Conservation (phyloP, 2,329 filamentous ascomycete genomes). For the Calonectria crousiana region DNA sequence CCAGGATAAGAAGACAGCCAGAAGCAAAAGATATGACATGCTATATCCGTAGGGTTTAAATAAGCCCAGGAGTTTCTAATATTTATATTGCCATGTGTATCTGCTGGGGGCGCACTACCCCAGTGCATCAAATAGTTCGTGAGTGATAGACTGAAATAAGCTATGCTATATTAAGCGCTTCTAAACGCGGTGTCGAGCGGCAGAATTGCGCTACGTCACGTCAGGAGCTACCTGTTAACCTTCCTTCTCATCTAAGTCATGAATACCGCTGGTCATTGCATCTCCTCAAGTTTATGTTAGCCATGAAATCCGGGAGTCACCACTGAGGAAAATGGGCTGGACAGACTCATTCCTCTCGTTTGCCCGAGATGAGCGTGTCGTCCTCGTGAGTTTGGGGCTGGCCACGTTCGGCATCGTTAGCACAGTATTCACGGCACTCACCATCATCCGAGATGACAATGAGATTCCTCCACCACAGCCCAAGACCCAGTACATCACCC, state of each 20-base stretch:
- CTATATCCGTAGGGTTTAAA: background rate
- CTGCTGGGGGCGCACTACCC: background rate
- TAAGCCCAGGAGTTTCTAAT: background rate
- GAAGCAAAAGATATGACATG: background rate
- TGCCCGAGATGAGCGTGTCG: slow-evolving; percentile 63
- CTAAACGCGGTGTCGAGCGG: slow-evolving; percentile 18
- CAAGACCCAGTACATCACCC: slow-evolving; percentile 79
- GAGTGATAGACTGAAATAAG: background rate
- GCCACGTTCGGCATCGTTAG: slow-evolving; percentile 70
- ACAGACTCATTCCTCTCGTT: slow-evolving; percentile 44
- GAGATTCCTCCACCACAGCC: slow-evolving; percentile 74
- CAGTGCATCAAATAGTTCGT: background rate
- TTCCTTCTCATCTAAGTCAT: background rate
- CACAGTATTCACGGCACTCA: slow-evolving; percentile 69
- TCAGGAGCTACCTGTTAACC: slow-evolving; percentile 27
- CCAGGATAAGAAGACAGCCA: too few relatives aligned
- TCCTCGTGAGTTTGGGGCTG: slow-evolving; percentile 67
- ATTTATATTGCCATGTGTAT: background rate
- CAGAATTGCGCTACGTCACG: slow-evolving; percentile 33
- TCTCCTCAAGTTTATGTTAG: background rate
- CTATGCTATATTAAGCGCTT: background rate
- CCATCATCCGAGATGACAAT: slow-evolving; percentile 71
- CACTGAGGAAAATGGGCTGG: slow-evolving; percentile 54
- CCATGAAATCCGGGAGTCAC: slow-evolving; percentile 20
- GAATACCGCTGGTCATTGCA: background rate